Evolutionary conservation across 2,329 filamentous ascomycete species (phyloP), one percentile per base, ranked within the genome.

Genomic region (Stagonosporopsis tanaceti): DNA sequence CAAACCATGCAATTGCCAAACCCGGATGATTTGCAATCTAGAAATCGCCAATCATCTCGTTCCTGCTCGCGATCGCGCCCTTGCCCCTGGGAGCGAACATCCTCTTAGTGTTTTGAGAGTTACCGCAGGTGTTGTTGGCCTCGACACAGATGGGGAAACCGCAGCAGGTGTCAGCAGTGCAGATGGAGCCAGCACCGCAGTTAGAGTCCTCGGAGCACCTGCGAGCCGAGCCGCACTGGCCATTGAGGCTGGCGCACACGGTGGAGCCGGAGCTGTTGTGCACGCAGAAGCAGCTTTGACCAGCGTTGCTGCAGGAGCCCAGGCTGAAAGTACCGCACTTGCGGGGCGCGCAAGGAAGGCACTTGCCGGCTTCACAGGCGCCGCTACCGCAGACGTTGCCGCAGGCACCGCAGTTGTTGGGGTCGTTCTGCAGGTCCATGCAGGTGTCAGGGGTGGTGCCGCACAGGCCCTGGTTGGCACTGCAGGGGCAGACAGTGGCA

Each of bases 321-420:
- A 39, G 34, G 8, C 12, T 24, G 40, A 38, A 46, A 11, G 32
- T 47, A n/a, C 24, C 9, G 47, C 46, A 51, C 15, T 35, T 40
- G 6, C 45, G 27, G 44, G 50, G 34, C 4, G 20, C 17, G 48
- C 54, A 44, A 24, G 42, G 14, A 2, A 41, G 2, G 30, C 55
- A 58, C 27, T 50, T 40, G 11, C 55, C 55, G 1, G 55, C 55
- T 11, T 11, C 27, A 40, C 55, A 58, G 5, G 28, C 24, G 9
- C 45, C 50, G 27, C 25, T 41, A 32, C 35, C 37, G 40, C 55
- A 58, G 34, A 44, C 38, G 42, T 59, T 59, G 15, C 57, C 57
- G 47, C 57, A 59, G 17, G 57, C 14, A 5, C 57, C 57, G 47
- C 57, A 59, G 51, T 59, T 59, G 47, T 42, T 52, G 37, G 30